Evolutionary conservation across 2,329 filamentous ascomycete genomes (phyloP), one percentile per base, ranked within the genome.

Genomic region (Stylonectria norvegica): DNA sequence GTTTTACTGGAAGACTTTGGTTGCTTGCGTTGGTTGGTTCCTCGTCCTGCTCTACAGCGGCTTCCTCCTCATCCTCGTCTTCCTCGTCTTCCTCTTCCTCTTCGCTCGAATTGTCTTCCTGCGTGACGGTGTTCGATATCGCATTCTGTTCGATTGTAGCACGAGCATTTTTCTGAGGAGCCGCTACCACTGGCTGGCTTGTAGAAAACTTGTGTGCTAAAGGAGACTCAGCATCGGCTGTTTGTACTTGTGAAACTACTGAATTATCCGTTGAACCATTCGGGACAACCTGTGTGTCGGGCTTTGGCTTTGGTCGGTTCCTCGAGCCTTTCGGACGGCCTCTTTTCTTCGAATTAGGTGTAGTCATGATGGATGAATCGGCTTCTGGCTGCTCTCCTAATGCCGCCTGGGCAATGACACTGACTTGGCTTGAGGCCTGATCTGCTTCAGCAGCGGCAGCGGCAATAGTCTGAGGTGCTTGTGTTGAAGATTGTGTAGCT

Each of bases 311-410:
- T 12, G 60, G 56, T 20, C 68, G 67, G 38, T 68, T 71, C 45
- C 67, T 72, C 11, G 71, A 70, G 1, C 71, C 71, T 40, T 70
- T 76, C 1, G 73, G 66, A 27, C 70, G 62, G 7, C 66, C 63
- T 43, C 58, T 57, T 38, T 63, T 65, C 36, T 57, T 62, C 9
- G 50, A 48, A 14, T 52, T 45, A 11, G 56, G 53, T 15, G 52
- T 55, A 27, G 31, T 48, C 9, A 49, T 31, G 9, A 48, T 29
- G 5, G 44, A 36, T 9, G 38, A 45, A 20, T 46, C 52, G n/a
- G 48, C 37, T 11, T 49, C 43, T 30, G 39, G 45, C 22, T 46
- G 48, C 16, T 35, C 33, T 10, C 23, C 34, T 12, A 43, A 29
- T 5, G 39, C 33, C 14, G 36, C 34, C 9, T 48, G 47, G 20